Conservation (phyloP, 768 basidiomycete genomes). For the Trametes punicea region DNA sequence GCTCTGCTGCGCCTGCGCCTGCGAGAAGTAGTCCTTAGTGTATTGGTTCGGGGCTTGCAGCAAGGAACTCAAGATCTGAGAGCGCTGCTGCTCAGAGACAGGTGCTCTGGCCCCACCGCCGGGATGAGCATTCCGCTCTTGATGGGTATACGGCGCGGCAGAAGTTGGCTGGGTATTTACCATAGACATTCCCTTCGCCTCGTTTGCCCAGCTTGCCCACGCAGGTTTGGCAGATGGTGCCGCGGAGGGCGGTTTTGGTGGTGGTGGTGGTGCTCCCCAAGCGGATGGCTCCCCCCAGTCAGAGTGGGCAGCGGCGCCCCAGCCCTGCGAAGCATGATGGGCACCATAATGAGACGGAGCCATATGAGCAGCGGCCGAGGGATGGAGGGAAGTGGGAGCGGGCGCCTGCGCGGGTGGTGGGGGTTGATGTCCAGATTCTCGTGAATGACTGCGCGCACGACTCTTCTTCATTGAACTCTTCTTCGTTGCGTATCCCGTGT, state of each 20-base stretch:
- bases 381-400: constrained; percentile 15
- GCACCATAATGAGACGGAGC: constrained; percentile 2
- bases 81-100: constrained; percentile 21
- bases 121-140: constrained; percentile 2
- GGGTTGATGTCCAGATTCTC: neutral
- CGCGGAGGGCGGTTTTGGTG: constrained; percentile 4
- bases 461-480: constrained; percentile 8
- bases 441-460: constrained; percentile 13
- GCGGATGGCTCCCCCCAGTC: constrained; percentile 7
- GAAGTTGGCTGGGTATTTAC: constrained; percentile 12
- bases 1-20: constrained; percentile 14
- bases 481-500: neutral
- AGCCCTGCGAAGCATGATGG: neutral
- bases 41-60: constrained; percentile 18
- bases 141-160: constrained; percentile 1
- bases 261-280: neutral
- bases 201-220: constrained; percentile 22
- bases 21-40: constrained; percentile 19
- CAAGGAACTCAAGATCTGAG: constrained; percentile 17
- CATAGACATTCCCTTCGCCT: constrained; percentile 16
- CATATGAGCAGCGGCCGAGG: constrained; percentile 10
- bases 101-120: constrained; percentile 5
- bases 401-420: constrained; percentile 7
- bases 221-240: constrained; percentile 9
- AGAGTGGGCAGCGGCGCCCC: constrained; percentile 1